Evolutionary conservation across 2,329 filamentous ascomycete species (phyloP), one percentile per base, ranked within the genome.

Genomic region (Cladophialophora psammophila): DNA sequence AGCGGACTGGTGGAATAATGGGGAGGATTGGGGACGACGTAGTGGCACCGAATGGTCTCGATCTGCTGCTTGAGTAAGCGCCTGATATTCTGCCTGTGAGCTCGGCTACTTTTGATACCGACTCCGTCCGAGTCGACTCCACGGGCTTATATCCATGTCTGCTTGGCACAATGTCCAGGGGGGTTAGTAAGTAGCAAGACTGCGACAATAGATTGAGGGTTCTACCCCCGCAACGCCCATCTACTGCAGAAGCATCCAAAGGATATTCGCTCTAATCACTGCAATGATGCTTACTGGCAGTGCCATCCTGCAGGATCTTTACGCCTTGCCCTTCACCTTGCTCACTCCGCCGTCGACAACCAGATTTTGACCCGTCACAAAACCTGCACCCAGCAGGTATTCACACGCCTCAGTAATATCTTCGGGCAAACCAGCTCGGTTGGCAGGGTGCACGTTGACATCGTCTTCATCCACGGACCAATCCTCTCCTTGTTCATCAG

Each of bases 381-480:
- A 72, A 2, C 72, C 70, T 26, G 69, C 71, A 9, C 71, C 69
- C 18, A 71, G 55, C 13, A 72, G 56, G 48, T 69, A 84, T 67
- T 82, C 72, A 12, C 75, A 78, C 0, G 81, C 80, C 60, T 83
- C 78, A 10, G 79, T 78, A 42, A 84, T 79, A 61, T 84, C 82
- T 72, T 79, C 80, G 0, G 80, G 81, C 60, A 78, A 76, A 2
- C 82, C 82, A 0, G 80, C 80, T 36, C 82, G 76, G 65, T 83
- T 83, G 5, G 77, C 77, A 6, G 79, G 77, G 72, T 84, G 81
- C 48, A 80, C 75, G 5, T 77, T 72, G 18, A 81, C 74, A 64
- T 83, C 80, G 69, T 79, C 78, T 56, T 79, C 78, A 36, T 74
- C 75, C 40, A 77, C 66, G 67, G 76, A 78, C 78, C 78, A 83